Base-by-base conservation (phyloP, 129 eudicot species). In the Arctium lappa region DNA sequence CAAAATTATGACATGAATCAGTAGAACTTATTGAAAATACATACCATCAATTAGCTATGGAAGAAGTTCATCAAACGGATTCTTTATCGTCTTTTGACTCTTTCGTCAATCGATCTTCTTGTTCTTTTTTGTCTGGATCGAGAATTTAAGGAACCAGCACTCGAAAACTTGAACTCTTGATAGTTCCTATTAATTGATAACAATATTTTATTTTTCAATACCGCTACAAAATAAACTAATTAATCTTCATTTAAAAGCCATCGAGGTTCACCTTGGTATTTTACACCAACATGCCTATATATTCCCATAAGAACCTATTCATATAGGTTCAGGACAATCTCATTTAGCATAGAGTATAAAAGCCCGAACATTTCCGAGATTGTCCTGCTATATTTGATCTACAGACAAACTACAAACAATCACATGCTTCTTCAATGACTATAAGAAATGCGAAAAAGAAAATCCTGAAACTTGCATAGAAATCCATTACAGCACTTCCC, bases 401-500 rank as follows among this genome's bases (percentile, higher is more conserved):
- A 46, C 15, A 46, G 1, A 44, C 50, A 44, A 44, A 44, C 50
- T 44, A 44, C 12, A 8, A 4, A 39, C 79, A 62, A 36, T 31
- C 1, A 29, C 48, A 39, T 30, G n/a, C 18, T 12, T 71, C 27
- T 33, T 48, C 60, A 53, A 12, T 46, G 71, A 6, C 66, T 40
- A 31, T 65, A 65, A 12, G 7, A 75, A 62, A 68, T 27, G 32
- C 12, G 36, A 56, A 82, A 5, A 50, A 46, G 60, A 63, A 37
- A 74, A 4, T 9, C 1, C 36, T 34, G 32, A 10, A 87, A 85
- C 97, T 85, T 83, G 93, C 99, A 83, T 95, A 95, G 63, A 93
- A 46, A 76, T 95, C 99, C 70, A 93, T 72, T 39, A 95, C 93
- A 86, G 97, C 97, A 88, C 91, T 86, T 44, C 99, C 99, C 98